Percentiles rank a stretch among this genome's conserved stretches.
Evolutionary conservation across 1,284 basidiomycete genomes (phyloP).

Genomic region (Tylopilus orsonianus): DNA sequence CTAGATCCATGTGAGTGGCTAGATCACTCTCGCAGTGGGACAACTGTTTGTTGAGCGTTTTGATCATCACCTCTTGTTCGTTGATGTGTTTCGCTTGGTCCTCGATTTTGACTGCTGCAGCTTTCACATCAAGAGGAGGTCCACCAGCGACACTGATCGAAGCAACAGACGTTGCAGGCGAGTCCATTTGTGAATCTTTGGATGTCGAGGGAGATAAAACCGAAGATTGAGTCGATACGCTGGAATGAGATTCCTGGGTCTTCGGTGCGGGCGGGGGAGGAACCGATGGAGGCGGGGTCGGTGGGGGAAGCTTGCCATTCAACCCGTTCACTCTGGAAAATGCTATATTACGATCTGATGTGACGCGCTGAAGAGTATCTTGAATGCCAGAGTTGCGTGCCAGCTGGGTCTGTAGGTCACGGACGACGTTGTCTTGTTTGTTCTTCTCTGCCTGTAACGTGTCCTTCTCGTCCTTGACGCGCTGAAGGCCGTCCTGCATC

Average conservation of each 20-base stretch:
- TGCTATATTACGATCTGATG: slow-evolving; percentile 54
- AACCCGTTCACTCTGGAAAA: slow-evolving; percentile 59
- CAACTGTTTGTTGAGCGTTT: slow-evolving; percentile 88
- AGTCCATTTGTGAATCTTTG: slow-evolving; percentile 63
- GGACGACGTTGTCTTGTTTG: slow-evolving; percentile 63
- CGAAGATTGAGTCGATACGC: slow-evolving; percentile 58
- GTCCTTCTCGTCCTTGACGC: slow-evolving; percentile 80
- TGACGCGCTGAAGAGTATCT: slow-evolving; percentile 41
- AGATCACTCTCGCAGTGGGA: slow-evolving; percentile 89
- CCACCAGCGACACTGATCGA: slow-evolving; percentile 33
- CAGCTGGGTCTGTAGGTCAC: slow-evolving; percentile 76
- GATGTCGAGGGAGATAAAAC: slow-evolving; percentile 52
- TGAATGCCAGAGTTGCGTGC: slow-evolving; percentile 54
- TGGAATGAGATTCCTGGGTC: slow-evolving; percentile 47
- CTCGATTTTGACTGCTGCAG: slow-evolving; percentile 55
- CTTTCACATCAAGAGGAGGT: slow-evolving; percentile 51
- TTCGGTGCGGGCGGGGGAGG: slow-evolving; percentile 84
- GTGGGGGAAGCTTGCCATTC: slow-evolving; percentile 80
- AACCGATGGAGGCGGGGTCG: slow-evolving; percentile 83
- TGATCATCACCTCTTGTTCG: slow-evolving; percentile 88
- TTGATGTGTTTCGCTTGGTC: slow-evolving; percentile 75
- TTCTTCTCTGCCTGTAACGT: slow-evolving; percentile 68
- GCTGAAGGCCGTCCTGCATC: slow-evolving; percentile 71
- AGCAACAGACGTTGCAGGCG: slow-evolving; percentile 66
- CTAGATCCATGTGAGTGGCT: slow-evolving; percentile 89